Evolutionary conservation across 2,329 filamentous ascomycete genomes (phyloP).

Genomic region (Neurospora sp.): DNA sequence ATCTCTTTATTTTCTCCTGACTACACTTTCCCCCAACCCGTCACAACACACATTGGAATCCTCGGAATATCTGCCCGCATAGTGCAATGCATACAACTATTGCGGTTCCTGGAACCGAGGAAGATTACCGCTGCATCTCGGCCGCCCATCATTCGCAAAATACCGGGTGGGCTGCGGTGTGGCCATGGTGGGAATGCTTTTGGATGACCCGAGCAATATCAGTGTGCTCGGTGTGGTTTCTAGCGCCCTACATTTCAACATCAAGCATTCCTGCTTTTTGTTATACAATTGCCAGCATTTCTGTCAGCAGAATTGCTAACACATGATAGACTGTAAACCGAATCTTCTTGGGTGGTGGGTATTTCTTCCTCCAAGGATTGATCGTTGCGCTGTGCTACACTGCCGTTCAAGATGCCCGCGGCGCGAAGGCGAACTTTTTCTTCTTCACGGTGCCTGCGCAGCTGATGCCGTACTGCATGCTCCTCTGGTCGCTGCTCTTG

Average conservation of each 20-base stretch:
- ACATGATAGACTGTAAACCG: constrained; percentile 39
- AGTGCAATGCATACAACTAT: constrained; percentile 54
- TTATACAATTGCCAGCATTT: background rate
- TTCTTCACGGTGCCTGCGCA: constrained; percentile 77
- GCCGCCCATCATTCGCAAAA: constrained; percentile 59
- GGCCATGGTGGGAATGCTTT: constrained; percentile 67
- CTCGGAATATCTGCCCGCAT: constrained; percentile 66
- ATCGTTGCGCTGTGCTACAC: constrained; percentile 77
- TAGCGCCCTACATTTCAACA: constrained; percentile 50
- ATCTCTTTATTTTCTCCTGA: constrained; percentile 13
- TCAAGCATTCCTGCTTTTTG: background rate
- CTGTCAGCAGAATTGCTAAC: constrained; percentile 13
- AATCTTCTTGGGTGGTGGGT: constrained; percentile 37
- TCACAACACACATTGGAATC: constrained; percentile 18
- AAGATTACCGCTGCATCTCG: constrained; percentile 63
- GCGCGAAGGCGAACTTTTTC: constrained; percentile 66
- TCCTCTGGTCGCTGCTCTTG: constrained; percentile 64
- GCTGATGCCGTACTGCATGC: constrained; percentile 70
- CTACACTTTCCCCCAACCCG: constrained; percentile 10
- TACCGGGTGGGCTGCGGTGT: constrained; percentile 53
- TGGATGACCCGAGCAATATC: constrained; percentile 58
- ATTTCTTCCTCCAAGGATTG: constrained; percentile 52
- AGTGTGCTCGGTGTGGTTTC: constrained; percentile 47
- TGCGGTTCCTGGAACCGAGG: constrained; percentile 78
- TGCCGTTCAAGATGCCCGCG: constrained; percentile 74